Conservation (phyloP, 2,329 filamentous ascomycete genomes). For the Arthroderma sp. region DNA sequence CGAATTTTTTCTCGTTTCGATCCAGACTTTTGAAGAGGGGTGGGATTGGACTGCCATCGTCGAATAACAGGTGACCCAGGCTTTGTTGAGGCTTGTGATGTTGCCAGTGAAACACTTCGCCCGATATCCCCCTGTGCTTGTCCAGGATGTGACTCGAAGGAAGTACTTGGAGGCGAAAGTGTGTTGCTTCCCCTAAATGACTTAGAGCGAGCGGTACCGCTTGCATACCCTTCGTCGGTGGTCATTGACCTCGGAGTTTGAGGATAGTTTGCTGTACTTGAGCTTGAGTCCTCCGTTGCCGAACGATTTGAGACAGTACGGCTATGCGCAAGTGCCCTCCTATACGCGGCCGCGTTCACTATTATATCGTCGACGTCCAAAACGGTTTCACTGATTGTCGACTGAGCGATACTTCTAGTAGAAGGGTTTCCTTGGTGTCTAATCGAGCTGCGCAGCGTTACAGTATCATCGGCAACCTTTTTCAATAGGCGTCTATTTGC, state of each 20-base stretch:
- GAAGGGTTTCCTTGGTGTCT: constrained; percentile 20
- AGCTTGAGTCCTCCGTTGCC: background rate
- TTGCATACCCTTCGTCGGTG: constrained; percentile 22
- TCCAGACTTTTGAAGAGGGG: background rate
- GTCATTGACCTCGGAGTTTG: constrained; percentile 5
- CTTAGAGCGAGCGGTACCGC: constrained; percentile 12
- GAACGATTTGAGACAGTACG: background rate
- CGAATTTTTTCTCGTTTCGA: constrained; percentile 9
- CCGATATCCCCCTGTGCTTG: background rate
- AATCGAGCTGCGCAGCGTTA: constrained; percentile 23
- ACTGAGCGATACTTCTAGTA: constrained; percentile 21
- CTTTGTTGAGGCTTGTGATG: background rate
- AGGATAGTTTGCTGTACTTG: background rate
- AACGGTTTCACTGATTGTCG: constrained; percentile 21
- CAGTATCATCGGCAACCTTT: constrained; percentile 28
- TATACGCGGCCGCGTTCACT: constrained; percentile 20
- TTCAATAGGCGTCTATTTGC: constrained; percentile 26
- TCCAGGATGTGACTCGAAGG: background rate
- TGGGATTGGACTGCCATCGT: constrained; percentile 4
- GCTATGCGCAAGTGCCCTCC: constrained; percentile 14
- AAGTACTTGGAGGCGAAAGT: background rate
- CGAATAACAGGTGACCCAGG: background rate
- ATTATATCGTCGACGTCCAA: constrained; percentile 26
- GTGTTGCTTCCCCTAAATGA: background rate
- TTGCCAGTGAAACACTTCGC: background rate